These are phyloP conservation scores for Dovyalis caffra DNA, from an alignment of 345 rosid species.

Conservation along the genomic window DNA sequence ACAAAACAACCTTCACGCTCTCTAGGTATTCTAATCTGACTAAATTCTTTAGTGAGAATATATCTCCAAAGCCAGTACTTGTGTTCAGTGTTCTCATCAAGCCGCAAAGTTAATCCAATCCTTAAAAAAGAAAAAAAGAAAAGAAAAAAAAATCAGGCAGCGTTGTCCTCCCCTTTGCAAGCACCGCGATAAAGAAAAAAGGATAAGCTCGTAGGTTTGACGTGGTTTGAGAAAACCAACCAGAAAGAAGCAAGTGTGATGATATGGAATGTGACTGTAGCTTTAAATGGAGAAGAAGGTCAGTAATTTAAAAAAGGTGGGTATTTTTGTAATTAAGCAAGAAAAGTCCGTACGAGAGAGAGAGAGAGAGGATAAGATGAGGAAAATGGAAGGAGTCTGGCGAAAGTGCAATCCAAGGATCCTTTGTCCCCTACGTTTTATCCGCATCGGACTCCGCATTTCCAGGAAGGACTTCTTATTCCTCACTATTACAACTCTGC, in stretches of 20 bases:
- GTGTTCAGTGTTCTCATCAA: background rate
- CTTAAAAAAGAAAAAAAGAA: background rate
- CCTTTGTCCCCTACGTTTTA: conserved; percentile 18
- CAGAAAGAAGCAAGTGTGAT: background rate
- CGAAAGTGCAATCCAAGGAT: background rate
- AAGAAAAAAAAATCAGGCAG: background rate
- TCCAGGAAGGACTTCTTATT: background rate
- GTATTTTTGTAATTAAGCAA: background rate
- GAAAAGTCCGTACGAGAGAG: background rate
- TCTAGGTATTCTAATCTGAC: background rate
- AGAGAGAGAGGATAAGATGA: background rate
- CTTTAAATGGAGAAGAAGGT: too few species aligned
- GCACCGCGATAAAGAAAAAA: background rate
- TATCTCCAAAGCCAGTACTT: background rate
- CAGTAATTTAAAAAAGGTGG: background rate
- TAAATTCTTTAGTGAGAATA: background rate
- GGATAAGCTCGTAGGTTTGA: background rate
- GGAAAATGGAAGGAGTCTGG: conserved; percentile 11
- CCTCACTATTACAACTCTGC: conserved; percentile 9
- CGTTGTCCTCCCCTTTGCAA: background rate
- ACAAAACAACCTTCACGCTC: background rate
- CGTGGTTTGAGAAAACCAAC: background rate
- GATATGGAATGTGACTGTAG: too few species aligned
- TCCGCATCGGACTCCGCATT: conserved; percentile 5
- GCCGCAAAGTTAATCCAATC: background rate